phyloP scores from a whole-genome alignment of 768 basidiomycete species.

The Boletus rufocinnamomeus region DNA sequence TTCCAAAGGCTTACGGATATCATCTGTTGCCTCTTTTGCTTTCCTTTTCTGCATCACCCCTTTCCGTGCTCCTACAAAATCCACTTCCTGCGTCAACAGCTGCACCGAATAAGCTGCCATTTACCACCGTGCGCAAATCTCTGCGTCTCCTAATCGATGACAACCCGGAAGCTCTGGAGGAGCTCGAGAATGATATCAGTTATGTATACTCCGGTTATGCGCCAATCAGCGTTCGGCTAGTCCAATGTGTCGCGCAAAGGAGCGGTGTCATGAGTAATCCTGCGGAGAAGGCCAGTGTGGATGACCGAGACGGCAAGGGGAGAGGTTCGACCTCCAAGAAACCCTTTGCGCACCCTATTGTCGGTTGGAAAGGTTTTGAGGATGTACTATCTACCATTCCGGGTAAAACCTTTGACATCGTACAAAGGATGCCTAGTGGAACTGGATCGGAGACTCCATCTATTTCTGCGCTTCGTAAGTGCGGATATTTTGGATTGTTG shows the following conservation, averaged over 20 bases:
- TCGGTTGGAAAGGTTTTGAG: slow-evolving; percentile 98
- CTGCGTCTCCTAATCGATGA: slow-evolving; percentile 94
- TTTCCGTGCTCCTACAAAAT: slow-evolving; percentile 66
- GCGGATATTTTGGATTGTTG: neutral
- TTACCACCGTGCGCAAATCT: slow-evolving; percentile 71
- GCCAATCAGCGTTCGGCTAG: slow-evolving; percentile 85
- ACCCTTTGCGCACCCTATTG: slow-evolving; percentile 86
- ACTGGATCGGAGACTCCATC: slow-evolving; percentile 29
- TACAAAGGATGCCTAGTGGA: slow-evolving; percentile 44
- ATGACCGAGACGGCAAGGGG: slow-evolving; percentile 41
- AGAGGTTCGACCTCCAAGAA: slow-evolving; percentile 45
- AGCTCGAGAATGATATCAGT: slow-evolving; percentile 91
- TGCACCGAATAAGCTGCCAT: slow-evolving; percentile 65
- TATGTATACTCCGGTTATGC: slow-evolving; percentile 98
- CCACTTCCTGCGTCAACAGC: slow-evolving; percentile 59
- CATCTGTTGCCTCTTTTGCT: slow-evolving; percentile 67
- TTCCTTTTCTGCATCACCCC: slow-evolving; percentile 62
- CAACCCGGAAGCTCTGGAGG: slow-evolving; percentile 69
- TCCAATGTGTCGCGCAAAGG: slow-evolving; percentile 93
- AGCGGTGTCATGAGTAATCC: slow-evolving; percentile 85
- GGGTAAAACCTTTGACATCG: slow-evolving; percentile 83
- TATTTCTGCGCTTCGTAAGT: slow-evolving; percentile 40
- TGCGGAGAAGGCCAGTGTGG: slow-evolving; percentile 49
- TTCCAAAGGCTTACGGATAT: slow-evolving; percentile 70
- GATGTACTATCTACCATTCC: slow-evolving; percentile 82